phyloP scores from a whole-genome alignment of 2,329 filamentous ascomycete species.

The Xylaria sp. region DNA sequence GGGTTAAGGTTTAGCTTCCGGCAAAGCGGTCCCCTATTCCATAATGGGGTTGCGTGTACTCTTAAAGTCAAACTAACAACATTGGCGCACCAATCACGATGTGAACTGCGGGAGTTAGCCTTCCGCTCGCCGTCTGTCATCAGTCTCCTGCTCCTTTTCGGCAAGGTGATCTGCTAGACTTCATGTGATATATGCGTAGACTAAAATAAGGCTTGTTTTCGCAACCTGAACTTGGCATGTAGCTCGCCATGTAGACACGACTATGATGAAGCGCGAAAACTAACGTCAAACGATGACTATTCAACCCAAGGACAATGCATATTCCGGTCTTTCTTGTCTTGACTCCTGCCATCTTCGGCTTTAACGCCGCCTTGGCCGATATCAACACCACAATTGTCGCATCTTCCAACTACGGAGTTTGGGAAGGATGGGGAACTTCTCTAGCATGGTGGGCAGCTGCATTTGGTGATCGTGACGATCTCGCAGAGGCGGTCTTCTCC shows the following conservation, averaged over 20 bases:
- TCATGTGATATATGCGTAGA: background rate
- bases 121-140: background rate
- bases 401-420: slow-evolving; percentile 53
- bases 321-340: slow-evolving; percentile 1
- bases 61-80: background rate
- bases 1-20: slow-evolving; percentile 8
- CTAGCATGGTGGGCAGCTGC: slow-evolving; percentile 58
- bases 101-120: background rate
- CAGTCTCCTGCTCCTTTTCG: background rate
- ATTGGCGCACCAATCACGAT: slow-evolving; percentile 13
- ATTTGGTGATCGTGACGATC: slow-evolving; percentile 56
- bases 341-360: slow-evolving; percentile 19
- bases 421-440: slow-evolving; percentile 59
- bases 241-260: background rate
- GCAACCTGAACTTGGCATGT: background rate
- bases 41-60: background rate
- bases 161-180: background rate
- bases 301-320: slow-evolving; percentile 17
- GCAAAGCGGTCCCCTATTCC: background rate
- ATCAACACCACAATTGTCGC: slow-evolving; percentile 50
- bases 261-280: background rate
- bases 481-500: slow-evolving; percentile 56
- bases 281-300: background rate
- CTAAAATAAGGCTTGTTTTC: background rate
- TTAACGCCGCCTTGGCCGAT: slow-evolving; percentile 39